Base-by-base conservation (phyloP, 2,329 filamentous ascomycete species). In the Aureobasidium pullulans region DNA sequence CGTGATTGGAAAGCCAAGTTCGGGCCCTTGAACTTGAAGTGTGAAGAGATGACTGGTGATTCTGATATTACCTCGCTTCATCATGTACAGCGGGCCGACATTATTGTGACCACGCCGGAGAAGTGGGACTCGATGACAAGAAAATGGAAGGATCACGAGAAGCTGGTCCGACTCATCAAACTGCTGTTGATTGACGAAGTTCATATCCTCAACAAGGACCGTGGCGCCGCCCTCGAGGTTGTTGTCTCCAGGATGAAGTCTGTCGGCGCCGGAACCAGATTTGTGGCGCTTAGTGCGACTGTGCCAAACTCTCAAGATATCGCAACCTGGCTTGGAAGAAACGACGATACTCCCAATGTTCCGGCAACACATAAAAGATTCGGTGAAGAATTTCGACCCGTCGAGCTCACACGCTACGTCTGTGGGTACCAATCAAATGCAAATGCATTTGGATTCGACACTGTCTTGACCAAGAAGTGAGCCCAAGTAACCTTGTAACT, bases 101-200 rank as follows among this genome's bases (percentile, higher is more conserved):
- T 96, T 63, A 93, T 96, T 64, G 81, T 95, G 62, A 94, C 90
- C 0, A 96, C 90, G 0, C 90, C 90, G 0, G 90, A 96, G 72
- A 95, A 95, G 68, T 95, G 90, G 90, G 90, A 96, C 69, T 93
- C 89, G 61, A 86, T 94, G 70, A 95, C 90, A 0, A 80, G 90
- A 16, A 92, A 90, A 68, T 95, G 90, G 90, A 84, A 86, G 65
- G 90, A 95, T 65, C 87, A 95, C 66, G 80, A 81, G 56, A 87
- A 80, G 63, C 75, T 95, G 16, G 83, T 95, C 72, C 82, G 86
- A 61, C 78, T 92, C 62, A 83, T 95, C 47, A 88, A 87, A 62
- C 75, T 96, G 0, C 90, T 94, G 62, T 79, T 96, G 19, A 91
- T 96, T 59, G 90, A 96, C 65, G 90, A 96, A 68, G 89, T 95